A percentile compares a stretch with the other conserved stretches of the same genome.
These are phyloP conservation scores for Boletellus ananiceps DNA, from an alignment of 768 basidiomycete species.

Conservation along the genomic window DNA sequence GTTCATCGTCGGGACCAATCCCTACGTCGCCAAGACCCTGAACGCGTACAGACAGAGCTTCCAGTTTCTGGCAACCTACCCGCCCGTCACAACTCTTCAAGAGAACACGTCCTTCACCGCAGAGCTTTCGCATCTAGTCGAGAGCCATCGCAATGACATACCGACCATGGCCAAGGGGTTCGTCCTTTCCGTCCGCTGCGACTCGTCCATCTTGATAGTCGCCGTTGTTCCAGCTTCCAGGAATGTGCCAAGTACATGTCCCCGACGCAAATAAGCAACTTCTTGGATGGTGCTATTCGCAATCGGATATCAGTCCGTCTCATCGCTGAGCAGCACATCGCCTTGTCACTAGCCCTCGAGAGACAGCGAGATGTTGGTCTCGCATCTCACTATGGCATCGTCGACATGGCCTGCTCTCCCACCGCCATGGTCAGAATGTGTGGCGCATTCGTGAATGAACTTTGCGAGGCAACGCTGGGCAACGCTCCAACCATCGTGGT, in stretches of 20 bases:
- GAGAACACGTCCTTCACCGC: conserved; percentile 68
- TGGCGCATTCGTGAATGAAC: conserved; percentile 74
- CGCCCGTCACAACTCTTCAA: conserved; percentile 56
- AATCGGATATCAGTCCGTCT: conserved; percentile 84
- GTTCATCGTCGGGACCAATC: conserved; percentile 87
- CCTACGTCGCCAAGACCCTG: conserved; percentile 71
- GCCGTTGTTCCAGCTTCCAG: conserved; percentile 55
- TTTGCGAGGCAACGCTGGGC: conserved; percentile 84
- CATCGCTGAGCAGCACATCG: conserved; percentile 89
- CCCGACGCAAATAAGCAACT: conserved; percentile 69
- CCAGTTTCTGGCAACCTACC: conserved; percentile 61
- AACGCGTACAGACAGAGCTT: conserved; percentile 69
- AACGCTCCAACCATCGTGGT: conserved; percentile 60
- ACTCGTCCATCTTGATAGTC: neutral
- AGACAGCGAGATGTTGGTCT: conserved; percentile 29
- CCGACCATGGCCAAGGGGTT: conserved; percentile 89
- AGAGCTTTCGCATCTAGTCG: conserved; percentile 66
- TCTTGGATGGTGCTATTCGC: conserved; percentile 79
- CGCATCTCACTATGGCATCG: conserved; percentile 59
- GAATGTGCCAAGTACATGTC: conserved; percentile 84
- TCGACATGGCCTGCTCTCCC: conserved; percentile 70
- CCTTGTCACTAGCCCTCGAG: conserved; percentile 65
- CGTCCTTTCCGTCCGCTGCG: conserved; percentile 13
- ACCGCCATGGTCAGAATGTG: conserved; percentile 72
- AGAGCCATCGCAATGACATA: conserved; percentile 80